Base-by-base conservation (phyloP, 805 yeast genomes). In the Starmerella riodocensis region DNA sequence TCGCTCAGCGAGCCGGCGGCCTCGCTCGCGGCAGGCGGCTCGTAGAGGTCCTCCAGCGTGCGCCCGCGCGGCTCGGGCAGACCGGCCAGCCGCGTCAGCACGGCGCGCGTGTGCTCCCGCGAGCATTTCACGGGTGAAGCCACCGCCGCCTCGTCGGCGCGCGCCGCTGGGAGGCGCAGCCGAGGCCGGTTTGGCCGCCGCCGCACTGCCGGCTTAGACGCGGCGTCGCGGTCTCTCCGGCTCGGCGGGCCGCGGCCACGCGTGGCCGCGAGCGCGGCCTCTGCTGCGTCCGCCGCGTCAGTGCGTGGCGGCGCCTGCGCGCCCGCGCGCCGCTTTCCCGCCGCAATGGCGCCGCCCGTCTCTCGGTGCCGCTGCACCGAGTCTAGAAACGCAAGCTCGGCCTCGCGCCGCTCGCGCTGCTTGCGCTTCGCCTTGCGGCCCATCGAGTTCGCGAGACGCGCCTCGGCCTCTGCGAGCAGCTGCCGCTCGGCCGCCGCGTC, bases 351-450 rank as follows among this genome's bases (percentile, higher is more conserved):
- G 7, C 32, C 21, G 5, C 42, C 42, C 2, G 24, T 26, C 3
- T 27, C 20, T 2, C 48, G 39, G 22, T 42, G 40, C 16, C 32
- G 25, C 8, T 2, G 14, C 2, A 42, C 24, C 14, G 34, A 22
- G 24, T 39, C 26, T 11, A 4, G 22, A 20, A 44, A 50, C 24
- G 74, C 70, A 42, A 83, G 79, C 53, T 85, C 93, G 36, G 76
- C 81, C 32, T 84, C 61, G 70, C 81, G 69, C 36, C 91, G 64
- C 55, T 88, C 97, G 41, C 96, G 65, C 2, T 78, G 82, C 54
- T 86, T 84, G 42, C 97, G 62, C 42, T 86, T 82, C 0, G 96
- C 95, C 58, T 88, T 88, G 50, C 86, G 85, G 43, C 97, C 98
- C 56, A 80, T 84, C 0, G 96, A 85, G 52, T 84, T 86, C 11